Evolutionary conservation across 2,329 filamentous ascomycete genomes (phyloP), one percentile per base, ranked within the genome.

Genomic region (Arachnomyces sp.): DNA sequence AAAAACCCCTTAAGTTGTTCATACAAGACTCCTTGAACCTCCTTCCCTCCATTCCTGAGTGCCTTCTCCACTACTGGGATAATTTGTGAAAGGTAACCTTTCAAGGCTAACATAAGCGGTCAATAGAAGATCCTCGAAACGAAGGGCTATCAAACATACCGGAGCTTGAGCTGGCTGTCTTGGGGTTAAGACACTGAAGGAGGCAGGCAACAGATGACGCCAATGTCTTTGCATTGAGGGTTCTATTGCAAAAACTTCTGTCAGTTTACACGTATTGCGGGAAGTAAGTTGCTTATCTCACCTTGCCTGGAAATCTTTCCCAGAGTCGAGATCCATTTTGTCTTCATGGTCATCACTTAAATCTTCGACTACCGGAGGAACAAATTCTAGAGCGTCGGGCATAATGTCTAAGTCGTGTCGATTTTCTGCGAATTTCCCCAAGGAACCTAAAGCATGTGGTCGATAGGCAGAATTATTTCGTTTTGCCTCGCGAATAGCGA

Each of bases 381-480:
- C 77, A 38, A 94, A 75, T 4, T 70, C 70, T 3, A 76, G 68
- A 3, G 84, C 80, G 17, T 85, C 78, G 3, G 73, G 66, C 51
- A 84, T 78, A 62, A 94, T 69, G 50, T 88, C 77, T 12, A 86
- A 56, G 53, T 89, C 83, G 16, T 74, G 71, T 34, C 84, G 73
- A 11, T 75, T 76, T 29, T 75, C 74, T n/a, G 79, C 76, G 52
- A 90, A 84, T 40, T 78, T 73, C 55, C 85, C 88, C 4, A 95
- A 68, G 28, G 78, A 80, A 40, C 69, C 68, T 47, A 95, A 75
- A 1, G 86, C 85, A 60, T 86, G 74, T 14, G 83, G 82, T 11
- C 85, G 78, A 62, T 96, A 98, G 6, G 72, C 71, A n/a, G 80
- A 77, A 54, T 95, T 95, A 56, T 89, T 90, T 25, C 92, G 78